phyloP scores from a whole-genome alignment of 495 filamentous ascomycete species.

The Neohortaea acidophila region DNA sequence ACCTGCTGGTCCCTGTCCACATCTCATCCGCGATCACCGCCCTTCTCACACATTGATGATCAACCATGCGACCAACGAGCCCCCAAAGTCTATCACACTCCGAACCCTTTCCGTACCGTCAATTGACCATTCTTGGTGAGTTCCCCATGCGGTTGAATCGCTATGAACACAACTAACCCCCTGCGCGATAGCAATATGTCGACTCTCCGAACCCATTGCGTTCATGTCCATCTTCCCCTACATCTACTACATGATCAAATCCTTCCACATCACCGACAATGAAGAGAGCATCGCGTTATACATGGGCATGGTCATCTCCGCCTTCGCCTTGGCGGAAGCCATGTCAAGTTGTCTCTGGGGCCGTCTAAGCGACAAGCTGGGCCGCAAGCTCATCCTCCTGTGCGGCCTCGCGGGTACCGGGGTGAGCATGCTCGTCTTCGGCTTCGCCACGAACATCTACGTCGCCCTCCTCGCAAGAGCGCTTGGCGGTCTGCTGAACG shows the following conservation, averaged over 20 bases:
- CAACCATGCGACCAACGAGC: background rate
- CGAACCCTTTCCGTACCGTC: conserved; percentile 12
- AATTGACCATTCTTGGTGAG: conserved; percentile 20
- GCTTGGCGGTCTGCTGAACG: conserved; percentile 82
- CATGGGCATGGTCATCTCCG: conserved; percentile 89
- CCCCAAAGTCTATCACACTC: conserved; percentile 2
- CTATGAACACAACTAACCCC: background rate
- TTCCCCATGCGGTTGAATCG: background rate
- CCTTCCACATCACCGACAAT: conserved; percentile 70
- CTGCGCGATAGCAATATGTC: conserved; percentile 66
- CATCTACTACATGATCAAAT: conserved; percentile 93
- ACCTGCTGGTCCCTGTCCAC: too few species aligned
- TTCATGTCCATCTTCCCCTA: conserved; percentile 99
- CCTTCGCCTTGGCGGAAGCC: conserved; percentile 93
- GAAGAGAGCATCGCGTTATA: conserved; percentile 75
- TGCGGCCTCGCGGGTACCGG: conserved; percentile 78
- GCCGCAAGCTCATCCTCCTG: conserved; percentile 82
- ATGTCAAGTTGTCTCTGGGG: conserved; percentile 85
- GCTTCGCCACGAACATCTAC: conserved; percentile 71
- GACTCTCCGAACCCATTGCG: conserved; percentile 95
- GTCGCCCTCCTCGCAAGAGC: conserved; percentile 78
- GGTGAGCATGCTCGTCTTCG: conserved; percentile 85
- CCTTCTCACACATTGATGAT: too few species aligned
- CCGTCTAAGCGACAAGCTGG: conserved; percentile 76
- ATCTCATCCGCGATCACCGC: too few species aligned